phyloP scores from a whole-genome alignment of 208 protist species.

The Crithidia brevicula region DNA sequence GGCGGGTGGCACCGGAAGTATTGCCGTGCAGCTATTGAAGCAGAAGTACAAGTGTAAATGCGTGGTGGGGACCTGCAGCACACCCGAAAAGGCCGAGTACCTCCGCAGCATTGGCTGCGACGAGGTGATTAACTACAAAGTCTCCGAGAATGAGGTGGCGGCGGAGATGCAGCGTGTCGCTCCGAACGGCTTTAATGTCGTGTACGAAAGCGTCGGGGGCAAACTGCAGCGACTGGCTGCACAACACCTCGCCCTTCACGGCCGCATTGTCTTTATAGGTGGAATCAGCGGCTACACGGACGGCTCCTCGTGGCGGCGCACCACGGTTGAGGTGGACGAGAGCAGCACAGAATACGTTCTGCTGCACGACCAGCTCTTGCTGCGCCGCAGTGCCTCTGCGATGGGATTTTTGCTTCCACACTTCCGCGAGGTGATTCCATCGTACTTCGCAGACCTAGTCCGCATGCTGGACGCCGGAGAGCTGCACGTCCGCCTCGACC shows the following conservation, averaged over 20 bases:
- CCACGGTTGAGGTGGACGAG: conserved; percentile 6
- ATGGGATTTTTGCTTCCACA: conserved; percentile 40
- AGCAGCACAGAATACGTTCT: conserved; percentile 12
- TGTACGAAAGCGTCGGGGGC: conserved; percentile 65
- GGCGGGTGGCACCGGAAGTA: conserved; percentile 59
- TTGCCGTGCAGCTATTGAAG: conserved; percentile 73
- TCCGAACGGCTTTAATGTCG: conserved; percentile 50
- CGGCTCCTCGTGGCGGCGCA: conserved; percentile 27
- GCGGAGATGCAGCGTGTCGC: conserved; percentile 30
- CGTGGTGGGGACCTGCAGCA: conserved; percentile 69
- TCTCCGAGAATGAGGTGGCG: conserved; percentile 28
- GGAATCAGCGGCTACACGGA: conserved; percentile 46
- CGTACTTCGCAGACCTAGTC: conserved; percentile 32
- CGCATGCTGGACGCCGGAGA: conserved; percentile 22
- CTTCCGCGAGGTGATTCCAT: conserved; percentile 26
- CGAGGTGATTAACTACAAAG: conserved; percentile 55
- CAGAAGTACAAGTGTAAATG: conserved; percentile 41
- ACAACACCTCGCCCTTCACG: conserved; percentile 37
- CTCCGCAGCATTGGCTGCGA: conserved; percentile 55
- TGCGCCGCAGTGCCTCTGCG: conserved; percentile 29
- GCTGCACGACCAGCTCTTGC: conserved; percentile 15
- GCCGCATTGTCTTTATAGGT: conserved; percentile 51
- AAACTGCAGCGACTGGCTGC: conserved; percentile 33
- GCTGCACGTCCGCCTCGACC: conserved; percentile 29
- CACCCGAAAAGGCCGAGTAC: conserved; percentile 51